A percentile compares a stretch with the other conserved stretches of the same genome.
These are phyloP conservation scores for Porphyrellus cyaneotinctus DNA, from an alignment of 768 basidiomycete genomes.

Conservation along the genomic window DNA sequence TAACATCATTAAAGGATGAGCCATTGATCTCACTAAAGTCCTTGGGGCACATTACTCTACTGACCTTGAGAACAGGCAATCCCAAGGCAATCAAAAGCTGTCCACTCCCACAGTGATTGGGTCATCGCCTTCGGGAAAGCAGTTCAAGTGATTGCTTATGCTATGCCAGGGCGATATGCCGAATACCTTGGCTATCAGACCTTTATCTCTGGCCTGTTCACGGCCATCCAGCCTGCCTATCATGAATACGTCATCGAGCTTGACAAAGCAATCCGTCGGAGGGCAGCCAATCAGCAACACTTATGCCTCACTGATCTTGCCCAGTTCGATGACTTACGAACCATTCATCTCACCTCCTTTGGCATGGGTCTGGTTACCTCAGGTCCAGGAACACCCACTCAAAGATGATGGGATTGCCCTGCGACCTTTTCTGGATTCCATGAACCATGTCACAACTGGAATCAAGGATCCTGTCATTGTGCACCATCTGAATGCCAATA, in stretches of 20 bases:
- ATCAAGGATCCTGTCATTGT: background rate
- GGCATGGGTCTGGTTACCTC: background rate
- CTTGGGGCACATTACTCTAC: background rate
- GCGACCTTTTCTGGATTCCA: background rate
- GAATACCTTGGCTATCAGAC: background rate
- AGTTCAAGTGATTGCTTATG: background rate
- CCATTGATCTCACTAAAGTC: constrained; percentile 7
- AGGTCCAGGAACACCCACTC: too few species aligned
- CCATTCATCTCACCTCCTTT: background rate
- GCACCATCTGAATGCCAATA: background rate
- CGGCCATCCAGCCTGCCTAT: background rate
- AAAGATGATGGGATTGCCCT: too few species aligned
- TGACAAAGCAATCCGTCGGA: background rate
- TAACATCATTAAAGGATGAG: constrained; percentile 2
- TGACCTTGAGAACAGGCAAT: background rate
- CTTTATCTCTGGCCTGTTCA: background rate
- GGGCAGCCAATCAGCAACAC: background rate
- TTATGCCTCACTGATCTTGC: background rate
- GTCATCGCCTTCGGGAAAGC: background rate
- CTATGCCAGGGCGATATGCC: too few species aligned
- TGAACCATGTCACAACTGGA: background rate
- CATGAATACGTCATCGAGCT: background rate
- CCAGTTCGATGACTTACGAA: background rate
- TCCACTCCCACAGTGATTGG: background rate
- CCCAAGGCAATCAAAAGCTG: background rate